Base-by-base conservation (phyloP, 768 basidiomycete genomes). In the Basidioascus undulatus region DNA sequence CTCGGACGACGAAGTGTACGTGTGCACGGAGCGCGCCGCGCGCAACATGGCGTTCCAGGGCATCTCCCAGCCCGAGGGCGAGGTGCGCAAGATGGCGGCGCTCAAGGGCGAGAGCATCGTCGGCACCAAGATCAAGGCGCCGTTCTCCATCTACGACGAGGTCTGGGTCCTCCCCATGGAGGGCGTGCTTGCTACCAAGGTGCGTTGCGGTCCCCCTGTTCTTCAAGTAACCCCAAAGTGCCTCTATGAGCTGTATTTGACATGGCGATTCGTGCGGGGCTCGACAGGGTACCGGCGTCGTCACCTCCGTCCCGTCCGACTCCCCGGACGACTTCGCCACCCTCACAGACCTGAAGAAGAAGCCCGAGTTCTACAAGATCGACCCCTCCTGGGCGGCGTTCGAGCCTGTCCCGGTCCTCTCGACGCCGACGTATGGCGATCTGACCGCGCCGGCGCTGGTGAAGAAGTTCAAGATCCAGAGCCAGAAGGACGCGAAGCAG, bases 131-230 rank as follows among this genome's bases (percentile, higher is more conserved):
- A 74, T 96, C 59, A 74, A 73, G 46, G 87, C 89, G 1, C 86
- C 89, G 1, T 73, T 80, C 47, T 70, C 73, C 19, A 51, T 84
- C 38, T 68, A 75, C 55, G 71, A 78, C 0, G 75, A 89, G 59
- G 80, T 94, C 21, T 86, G 86, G 53, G 82, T 98, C 35, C 60
- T 98, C 43, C 92, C 92, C n/a, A 98, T 98, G 92, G 92, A 98
- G 49, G 80, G 76, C 49, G 84, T 96, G 40, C 67, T 89, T 35
- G 71, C 84, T n/a, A 87, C 81, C 46, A 96, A 96, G 66, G 79
- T 69, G 39, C 16, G 62, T 44, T 23, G 7, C 2, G 2, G 8
- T 13, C 15, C 16, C 11, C 26, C 16, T 37, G 3, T 32, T 27
- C 9, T n/a, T 36, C n/a, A 7, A 35, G 13, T 15, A 18, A 9